Conservation (phyloP, 2,329 filamentous ascomycete genomes). For the Botrytis medusae region DNA sequence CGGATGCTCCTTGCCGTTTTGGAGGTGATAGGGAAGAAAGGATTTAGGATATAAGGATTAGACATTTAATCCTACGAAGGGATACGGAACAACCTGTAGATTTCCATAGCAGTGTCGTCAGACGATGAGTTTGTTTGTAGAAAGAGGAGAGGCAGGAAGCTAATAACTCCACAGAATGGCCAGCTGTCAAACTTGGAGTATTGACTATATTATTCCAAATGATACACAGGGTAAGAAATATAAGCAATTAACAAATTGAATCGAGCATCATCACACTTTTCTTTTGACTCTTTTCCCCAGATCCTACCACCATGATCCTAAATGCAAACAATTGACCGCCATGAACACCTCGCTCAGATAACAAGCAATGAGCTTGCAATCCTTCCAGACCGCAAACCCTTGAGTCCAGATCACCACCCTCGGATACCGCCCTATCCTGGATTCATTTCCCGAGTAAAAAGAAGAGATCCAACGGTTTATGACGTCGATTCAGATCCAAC, state of each 20-base stretch:
- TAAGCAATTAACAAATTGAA: neutral
- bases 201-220: neutral
- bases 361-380: slow-evolving; percentile 12
- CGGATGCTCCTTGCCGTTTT: neutral
- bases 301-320: neutral
- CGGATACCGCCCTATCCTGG: slow-evolving; percentile 3
- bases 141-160: neutral
- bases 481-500: neutral
- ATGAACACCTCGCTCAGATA: slow-evolving; percentile 12
- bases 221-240: neutral
- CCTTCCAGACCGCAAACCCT: neutral
- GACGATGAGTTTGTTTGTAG: neutral
- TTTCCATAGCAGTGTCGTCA: neutral
- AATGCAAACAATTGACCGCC: neutral
- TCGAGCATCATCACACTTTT: neutral
- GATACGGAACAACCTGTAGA: neutral
- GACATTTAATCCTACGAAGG: neutral
- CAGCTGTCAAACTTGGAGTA: neutral
- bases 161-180: slow-evolving; percentile 4
- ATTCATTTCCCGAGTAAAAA: neutral
- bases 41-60: neutral
- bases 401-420: slow-evolving; percentile 6
- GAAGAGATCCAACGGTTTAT: neutral
- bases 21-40: neutral
- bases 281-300: slow-evolving; percentile 1